Base-by-base conservation (phyloP, 805 yeast species). In the Candida maris region DNA sequence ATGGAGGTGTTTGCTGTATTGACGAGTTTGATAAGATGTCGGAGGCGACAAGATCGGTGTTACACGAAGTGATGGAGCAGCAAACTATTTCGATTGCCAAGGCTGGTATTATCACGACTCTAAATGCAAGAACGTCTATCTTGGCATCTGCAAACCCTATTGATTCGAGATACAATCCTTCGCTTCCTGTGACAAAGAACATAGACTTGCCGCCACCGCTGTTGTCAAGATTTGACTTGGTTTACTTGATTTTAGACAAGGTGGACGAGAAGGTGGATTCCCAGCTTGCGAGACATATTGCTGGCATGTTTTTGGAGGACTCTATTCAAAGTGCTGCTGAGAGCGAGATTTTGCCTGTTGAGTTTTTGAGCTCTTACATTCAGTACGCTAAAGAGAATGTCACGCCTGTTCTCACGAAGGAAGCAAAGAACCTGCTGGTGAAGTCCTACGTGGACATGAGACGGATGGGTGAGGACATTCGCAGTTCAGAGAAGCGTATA, bases 1-100 rank as follows among this genome's bases (percentile, higher is more conserved):
- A 93, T 63, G 97, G 97, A 40, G 98, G 98, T 71, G 81, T 93
- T 28, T 93, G 98, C 67, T 93, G 98, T 65, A 93, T 93, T 58
- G 98, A 93, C 68, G 98, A 93, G 69, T 93, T 91, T 57, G 98
- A 93, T 65, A 93, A 93, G 64, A 93, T 93, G 98, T 76, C 83
- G 37, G 97, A 93, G 49, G 67, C 94, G 2, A 91, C 97, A 0
- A 71, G 97, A 54, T 87, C 96, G 6, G 97, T 93, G 8, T 68
- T 93, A 36, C 98, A 93, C 59, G 98, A 93, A 70, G 98, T 93
- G 8, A 93, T 93, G 98, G 98, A 93, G 67, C 98, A 93, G 60
- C 98, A 93, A 62, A 93, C 98, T 1, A 93, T 93, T 29, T 88
- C 97, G 7, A 87, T 93, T 54, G 98, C 98, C 21, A 93, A 93